Base-by-base conservation (phyloP, 352 stramenopile species). In the Blastocystis sp. region DNA sequence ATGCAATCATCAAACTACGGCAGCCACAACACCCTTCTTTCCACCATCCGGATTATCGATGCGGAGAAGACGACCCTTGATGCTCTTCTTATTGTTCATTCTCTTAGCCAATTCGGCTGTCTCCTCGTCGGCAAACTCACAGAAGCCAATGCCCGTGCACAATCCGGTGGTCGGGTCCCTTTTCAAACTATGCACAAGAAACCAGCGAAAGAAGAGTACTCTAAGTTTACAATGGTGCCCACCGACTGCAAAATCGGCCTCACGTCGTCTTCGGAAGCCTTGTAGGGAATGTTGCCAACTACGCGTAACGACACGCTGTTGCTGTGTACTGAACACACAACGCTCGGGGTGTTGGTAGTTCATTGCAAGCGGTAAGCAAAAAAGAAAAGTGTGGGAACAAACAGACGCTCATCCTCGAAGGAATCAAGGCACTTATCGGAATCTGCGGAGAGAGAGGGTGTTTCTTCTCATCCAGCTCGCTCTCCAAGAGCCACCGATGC, bases 31-130 rank as follows among this genome's bases (percentile, higher is more conserved):
- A 52, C 71, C 71, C 43, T 81, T 81, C 71, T 81, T 81, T 64
- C 71, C 71, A 42, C 71, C 71, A 81, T 81, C 71, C 11, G 71
- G 71, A 40, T 81, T 65, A 65, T 81, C 71, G 52, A 81, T 81
- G 43, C 71, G 71, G 66, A 81, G 28, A 19, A 34, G 21, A 54
- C 71, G 43, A 54, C 71, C 71, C 14, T 81, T 60, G 71, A 81
- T 81, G 28, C 24, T 48, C 48, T 81, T 81, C 48, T 81, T 81
- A 4, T 81, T 81, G 40, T 81, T 81, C 71, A 81, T 81, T 40
- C 66, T 81, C 48, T 54, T 63, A 6, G 71, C 71, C 28, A 66
- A 45, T 54, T 66, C 48, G 43, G 71, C 71, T 48, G 24, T 66
- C 43, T 60, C 48, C 4, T 57, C 54, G 43, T 81, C 71, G 24